Percentiles rank a stretch among this genome's conserved stretches.
Conservation (phyloP, 805 yeast species). For the Suhomyces pyralidae region DNA sequence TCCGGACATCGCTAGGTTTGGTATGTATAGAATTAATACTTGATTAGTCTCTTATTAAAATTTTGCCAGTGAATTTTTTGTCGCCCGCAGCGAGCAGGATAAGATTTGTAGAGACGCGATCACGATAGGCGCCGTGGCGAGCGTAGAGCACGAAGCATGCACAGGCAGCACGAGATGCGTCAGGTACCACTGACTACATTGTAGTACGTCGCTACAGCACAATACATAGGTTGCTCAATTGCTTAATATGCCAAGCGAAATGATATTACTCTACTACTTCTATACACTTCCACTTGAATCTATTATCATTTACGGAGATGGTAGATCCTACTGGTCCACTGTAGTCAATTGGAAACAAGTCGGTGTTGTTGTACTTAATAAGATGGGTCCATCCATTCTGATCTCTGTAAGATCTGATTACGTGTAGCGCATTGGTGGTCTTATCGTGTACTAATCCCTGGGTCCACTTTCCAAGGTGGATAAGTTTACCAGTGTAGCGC, state of each 20-base stretch:
- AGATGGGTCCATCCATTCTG: conserved; percentile 19
- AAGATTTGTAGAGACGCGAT: neutral
- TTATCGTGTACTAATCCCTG: conserved; percentile 45
- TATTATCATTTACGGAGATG: neutral
- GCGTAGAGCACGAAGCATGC: neutral
- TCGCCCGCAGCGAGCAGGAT: conserved; percentile 1
- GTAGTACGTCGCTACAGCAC: neutral
- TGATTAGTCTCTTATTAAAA: neutral
- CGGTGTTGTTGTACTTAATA: conserved; percentile 25
- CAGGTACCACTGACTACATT: neutral
- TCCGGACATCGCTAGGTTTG: conserved; percentile 18
- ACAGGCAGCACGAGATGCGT: neutral
- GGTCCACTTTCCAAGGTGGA: conserved; percentile 49
- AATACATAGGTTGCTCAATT: neutral
- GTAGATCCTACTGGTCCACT: conserved; percentile 7
- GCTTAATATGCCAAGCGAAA: neutral
- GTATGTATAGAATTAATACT: neutral
- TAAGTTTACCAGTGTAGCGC: conserved; percentile 41
- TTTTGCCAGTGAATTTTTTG: conserved; percentile 1
- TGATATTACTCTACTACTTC: neutral
- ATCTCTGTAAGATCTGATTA: conserved; percentile 21
- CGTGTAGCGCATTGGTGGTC: conserved; percentile 15
- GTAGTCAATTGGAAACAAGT: conserved; percentile 23
- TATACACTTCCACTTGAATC: neutral
- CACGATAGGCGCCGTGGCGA: neutral